phyloP scores from a whole-genome alignment of 495 filamentous ascomycete species.

The Podospora pseudopauciseta region DNA sequence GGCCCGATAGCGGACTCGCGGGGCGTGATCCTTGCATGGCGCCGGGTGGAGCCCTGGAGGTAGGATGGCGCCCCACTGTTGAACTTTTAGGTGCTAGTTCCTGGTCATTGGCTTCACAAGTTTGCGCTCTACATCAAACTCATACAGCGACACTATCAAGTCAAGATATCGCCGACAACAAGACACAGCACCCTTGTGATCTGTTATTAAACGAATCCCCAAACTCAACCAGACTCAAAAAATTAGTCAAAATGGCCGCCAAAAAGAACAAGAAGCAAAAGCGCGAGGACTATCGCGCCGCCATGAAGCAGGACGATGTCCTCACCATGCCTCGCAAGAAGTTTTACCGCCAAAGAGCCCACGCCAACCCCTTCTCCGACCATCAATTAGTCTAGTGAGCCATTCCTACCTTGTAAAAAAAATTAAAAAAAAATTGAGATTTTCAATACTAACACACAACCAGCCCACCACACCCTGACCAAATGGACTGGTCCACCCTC shows the following conservation, averaged over 20 bases:
- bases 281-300: constrained; percentile 66
- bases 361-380: constrained; percentile 97
- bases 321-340: constrained; percentile 74
- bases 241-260: constrained; percentile 32
- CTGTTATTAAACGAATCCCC: not conserved
- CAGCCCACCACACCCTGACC: constrained; percentile 74
- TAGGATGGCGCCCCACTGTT: constrained; percentile 5
- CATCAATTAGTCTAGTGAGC: constrained; percentile 79
- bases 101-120: constrained; percentile 1
- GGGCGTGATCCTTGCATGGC: constrained; percentile 5
- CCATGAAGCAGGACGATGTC: constrained; percentile 24
- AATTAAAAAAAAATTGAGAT: not conserved
- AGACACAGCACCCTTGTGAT: not conserved
- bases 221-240: not conserved
- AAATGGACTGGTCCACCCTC: constrained; percentile 86
- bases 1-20: constrained; percentile 1
- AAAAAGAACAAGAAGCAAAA: constrained; percentile 63
- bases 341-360: constrained; percentile 92
- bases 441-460: not conserved
- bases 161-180: not conserved
- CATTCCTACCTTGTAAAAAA: not conserved
- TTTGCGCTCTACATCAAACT: not conserved
- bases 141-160: not conserved
- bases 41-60: not conserved
- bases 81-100: constrained; percentile 7